Percentiles rank a stretch among this genome's conserved stretches.
phyloP scores from a whole-genome alignment of 192 early-diverging fungal genomes.

The Phlyctochytrium bullatum region DNA sequence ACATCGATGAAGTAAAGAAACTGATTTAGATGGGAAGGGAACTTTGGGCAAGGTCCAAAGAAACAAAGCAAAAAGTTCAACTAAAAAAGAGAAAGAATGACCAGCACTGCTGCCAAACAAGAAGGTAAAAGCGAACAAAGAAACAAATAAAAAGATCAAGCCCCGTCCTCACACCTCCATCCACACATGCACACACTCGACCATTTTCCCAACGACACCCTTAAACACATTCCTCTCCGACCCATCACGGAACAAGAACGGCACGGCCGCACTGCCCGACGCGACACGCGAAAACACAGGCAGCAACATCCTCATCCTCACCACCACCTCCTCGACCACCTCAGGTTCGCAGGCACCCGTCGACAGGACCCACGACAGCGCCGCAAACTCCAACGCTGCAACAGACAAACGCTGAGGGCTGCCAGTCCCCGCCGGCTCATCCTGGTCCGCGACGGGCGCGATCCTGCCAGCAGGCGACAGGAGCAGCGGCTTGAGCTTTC shows the following conservation, averaged over 20 bases:
- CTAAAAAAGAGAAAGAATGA: neutral
- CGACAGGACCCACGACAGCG: neutral
- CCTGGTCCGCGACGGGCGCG: too few species aligned
- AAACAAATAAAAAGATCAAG: conserved; percentile 1
- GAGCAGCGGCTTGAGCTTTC: too few species aligned
- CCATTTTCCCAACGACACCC: neutral
- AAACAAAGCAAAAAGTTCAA: neutral
- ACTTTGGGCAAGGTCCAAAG: too few species aligned
- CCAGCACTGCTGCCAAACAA: too few species aligned
- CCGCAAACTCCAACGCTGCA: neutral
- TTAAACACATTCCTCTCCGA: neutral
- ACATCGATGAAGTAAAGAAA: too few species aligned
- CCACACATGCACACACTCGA: neutral
- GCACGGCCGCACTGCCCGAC: too few species aligned
- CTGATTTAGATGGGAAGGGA: too few species aligned
- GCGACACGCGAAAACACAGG: neutral
- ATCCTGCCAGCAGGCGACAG: too few species aligned
- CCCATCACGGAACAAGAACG: too few species aligned
- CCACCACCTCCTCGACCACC: neutral
- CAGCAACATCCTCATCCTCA: neutral
- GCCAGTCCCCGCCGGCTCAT: too few species aligned
- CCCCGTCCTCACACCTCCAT: neutral
- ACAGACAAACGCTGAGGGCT: neutral
- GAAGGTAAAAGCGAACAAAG: neutral
- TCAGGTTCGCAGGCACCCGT: neutral